phyloP scores from a whole-genome alignment of 371 early-diverging fungal genomes.

The Mortierella sp. region DNA sequence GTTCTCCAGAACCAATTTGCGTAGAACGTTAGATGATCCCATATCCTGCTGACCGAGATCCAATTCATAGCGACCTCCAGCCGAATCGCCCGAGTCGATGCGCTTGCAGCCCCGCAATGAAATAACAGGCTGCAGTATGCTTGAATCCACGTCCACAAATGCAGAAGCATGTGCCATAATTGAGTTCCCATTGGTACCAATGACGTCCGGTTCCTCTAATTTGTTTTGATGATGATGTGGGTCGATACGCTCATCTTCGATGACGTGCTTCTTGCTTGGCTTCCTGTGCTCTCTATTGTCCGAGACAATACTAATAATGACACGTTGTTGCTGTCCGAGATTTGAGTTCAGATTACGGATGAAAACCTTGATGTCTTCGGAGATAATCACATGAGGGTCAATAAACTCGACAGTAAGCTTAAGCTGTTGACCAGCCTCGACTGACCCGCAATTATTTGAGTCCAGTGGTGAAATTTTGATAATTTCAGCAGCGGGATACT shows the following conservation, averaged over 20 bases:
- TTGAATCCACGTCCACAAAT: conserved; percentile 22
- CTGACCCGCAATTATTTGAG: conserved; percentile 63
- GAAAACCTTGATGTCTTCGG: conserved; percentile 84
- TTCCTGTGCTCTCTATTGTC: conserved; percentile 57
- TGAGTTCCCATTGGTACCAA: not conserved
- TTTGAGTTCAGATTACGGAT: conserved; percentile 81
- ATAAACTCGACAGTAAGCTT: conserved; percentile 70
- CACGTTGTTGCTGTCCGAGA: conserved; percentile 70
- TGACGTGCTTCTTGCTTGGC: conserved; percentile 40
- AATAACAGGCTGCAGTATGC: conserved; percentile 49
- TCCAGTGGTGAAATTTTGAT: conserved; percentile 69
- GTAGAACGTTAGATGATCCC: conserved; percentile 60
- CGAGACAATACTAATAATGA: conserved; percentile 77
- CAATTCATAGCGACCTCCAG: conserved; percentile 73
- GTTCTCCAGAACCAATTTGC: conserved; percentile 72
- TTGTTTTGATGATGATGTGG: conserved; percentile 55
- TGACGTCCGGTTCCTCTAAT: conserved; percentile 19
- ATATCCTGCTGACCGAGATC: conserved; percentile 83
- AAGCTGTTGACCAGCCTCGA: conserved; percentile 71
- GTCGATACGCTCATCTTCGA: conserved; percentile 52
- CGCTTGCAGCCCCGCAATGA: conserved; percentile 71
- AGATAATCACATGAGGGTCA: conserved; percentile 75
- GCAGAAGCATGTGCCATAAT: not conserved
- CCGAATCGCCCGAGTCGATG: conserved; percentile 57
- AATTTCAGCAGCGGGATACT: conserved; percentile 75